Evolutionary conservation across 495 filamentous ascomycete species (phyloP).

Genomic region (Xylaria longipes): DNA sequence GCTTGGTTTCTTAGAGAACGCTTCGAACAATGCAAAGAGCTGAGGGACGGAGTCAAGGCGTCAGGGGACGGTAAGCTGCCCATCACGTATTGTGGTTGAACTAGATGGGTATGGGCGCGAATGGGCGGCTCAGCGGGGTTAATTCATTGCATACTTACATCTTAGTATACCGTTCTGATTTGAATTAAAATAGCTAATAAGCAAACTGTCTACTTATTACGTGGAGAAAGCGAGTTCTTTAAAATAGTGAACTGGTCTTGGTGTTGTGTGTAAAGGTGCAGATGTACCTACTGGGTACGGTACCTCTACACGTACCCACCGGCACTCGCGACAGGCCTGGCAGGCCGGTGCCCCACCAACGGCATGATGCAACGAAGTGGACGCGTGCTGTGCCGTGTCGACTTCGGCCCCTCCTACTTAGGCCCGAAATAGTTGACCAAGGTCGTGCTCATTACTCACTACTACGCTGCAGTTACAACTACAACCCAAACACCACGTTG

Average conservation of each 20-base stretch:
- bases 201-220: neutral
- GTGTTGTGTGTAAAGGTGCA: neutral
- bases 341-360: slow-evolving; percentile 1
- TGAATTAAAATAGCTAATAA: neutral
- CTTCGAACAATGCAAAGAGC: slow-evolving; percentile 37
- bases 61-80: neutral
- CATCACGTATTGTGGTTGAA: neutral
- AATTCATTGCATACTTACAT: slow-evolving; percentile 17
- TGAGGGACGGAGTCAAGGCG: slow-evolving; percentile 12
- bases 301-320: neutral
- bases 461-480: neutral
- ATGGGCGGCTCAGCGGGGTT: slow-evolving; percentile 2
- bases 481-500: neutral
- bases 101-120: neutral
- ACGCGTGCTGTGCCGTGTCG: neutral
- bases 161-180: slow-evolving; percentile 8
- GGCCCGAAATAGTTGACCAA: neutral
- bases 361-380: slow-evolving; percentile 3
- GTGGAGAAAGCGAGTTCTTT: neutral
- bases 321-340: neutral
- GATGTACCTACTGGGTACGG: neutral
- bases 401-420: neutral
- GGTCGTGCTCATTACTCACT: neutral
- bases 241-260: neutral
- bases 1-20: slow-evolving; percentile 70